Percentiles rank a stretch among this genome's conserved stretches.
Evolutionary conservation across 768 basidiomycete species (phyloP).

Genomic region (Neoboletus subvelutipes): DNA sequence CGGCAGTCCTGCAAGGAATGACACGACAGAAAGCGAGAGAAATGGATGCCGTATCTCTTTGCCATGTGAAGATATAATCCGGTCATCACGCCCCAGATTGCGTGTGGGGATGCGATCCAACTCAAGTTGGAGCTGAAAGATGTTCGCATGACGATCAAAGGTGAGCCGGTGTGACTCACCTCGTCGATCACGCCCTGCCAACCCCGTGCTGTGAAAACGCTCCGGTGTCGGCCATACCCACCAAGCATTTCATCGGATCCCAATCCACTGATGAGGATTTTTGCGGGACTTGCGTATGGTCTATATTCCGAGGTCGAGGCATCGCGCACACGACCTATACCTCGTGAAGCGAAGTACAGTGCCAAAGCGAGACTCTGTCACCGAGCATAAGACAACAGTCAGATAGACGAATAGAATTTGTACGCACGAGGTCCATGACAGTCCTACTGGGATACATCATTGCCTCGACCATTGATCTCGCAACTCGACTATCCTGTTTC

Average conservation of each 20-base stretch:
- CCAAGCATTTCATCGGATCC: constrained; percentile 96
- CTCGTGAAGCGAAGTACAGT: constrained; percentile 89
- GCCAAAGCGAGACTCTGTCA: constrained; percentile 86
- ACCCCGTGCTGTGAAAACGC: constrained; percentile 62
- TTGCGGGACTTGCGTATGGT: constrained; percentile 70
- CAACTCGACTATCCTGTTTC: constrained; percentile 62
- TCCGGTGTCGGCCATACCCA: constrained; percentile 88
- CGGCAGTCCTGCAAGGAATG: constrained; percentile 74
- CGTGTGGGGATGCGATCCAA: constrained; percentile 83
- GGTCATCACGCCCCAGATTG: constrained; percentile 93
- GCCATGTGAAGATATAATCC: constrained; percentile 86
- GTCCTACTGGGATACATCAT: constrained; percentile 79
- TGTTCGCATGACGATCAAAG: neutral
- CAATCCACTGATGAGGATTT: constrained; percentile 85
- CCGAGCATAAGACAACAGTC: constrained; percentile 2
- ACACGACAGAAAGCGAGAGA: constrained; percentile 75
- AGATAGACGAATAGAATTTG: neutral
- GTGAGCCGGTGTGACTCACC: constrained; percentile 40
- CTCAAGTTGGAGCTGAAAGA: constrained; percentile 77
- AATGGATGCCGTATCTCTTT: constrained; percentile 94
- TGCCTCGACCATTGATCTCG: constrained; percentile 55
- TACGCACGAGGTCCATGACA: constrained; percentile 86
- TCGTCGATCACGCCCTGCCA: constrained; percentile 82
- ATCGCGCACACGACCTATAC: constrained; percentile 57
- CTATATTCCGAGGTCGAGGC: constrained; percentile 31